Evolutionary conservation across 768 basidiomycete species (phyloP), one percentile per base, ranked within the genome.

Genomic region (Clitopilus passeckerianus): DNA sequence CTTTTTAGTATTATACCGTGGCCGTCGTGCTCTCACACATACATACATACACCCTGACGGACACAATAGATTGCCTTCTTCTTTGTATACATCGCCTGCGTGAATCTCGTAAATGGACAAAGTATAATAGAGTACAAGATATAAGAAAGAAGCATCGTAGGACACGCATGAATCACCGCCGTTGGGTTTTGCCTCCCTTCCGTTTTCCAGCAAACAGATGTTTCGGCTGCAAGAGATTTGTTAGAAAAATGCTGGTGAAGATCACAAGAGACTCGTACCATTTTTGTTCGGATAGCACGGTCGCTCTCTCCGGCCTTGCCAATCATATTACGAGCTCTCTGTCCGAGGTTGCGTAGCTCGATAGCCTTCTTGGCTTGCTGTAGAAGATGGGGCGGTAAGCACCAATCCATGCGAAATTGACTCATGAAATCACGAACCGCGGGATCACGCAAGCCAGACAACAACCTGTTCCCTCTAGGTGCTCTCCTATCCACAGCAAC

Each of bases 291-390:
- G 75, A 93, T 93, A 10, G 81, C 81, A 64, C 91, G 86, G 76
- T 95, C 93, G 60, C 84, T 80, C 81, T 99, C 96, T 60, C 91
- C 92, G 37, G 95, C 95, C 70, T 89, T 93, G 23, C 93, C 96
- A 46, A 86, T 80, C 80, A 86, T 85, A 71, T 96, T 96, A 60
- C 93, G 89, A 57, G 83, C 83, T 64, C 96, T 82, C 71, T 96
- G 94, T 6, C 88, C 89, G 57, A 96, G 83, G 67, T 93, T 91
- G 64, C 92, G 89, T 59, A 98, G 79, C 68, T 89, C 85, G 71
- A 84, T 75, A 16, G 96, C 92, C 69, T 87, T 89, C 61, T 85
- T 78, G 33, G 80, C 85, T 87, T 97, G 93, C 87, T 91, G 64
- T 37, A 64, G 43, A n/a, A 60, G 10, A 22, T 52, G 54, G 27